Evolutionary conservation across 805 yeast genomes (phyloP), one percentile per base, ranked within the genome.

Genomic region (Pichia phayaonensis): DNA sequence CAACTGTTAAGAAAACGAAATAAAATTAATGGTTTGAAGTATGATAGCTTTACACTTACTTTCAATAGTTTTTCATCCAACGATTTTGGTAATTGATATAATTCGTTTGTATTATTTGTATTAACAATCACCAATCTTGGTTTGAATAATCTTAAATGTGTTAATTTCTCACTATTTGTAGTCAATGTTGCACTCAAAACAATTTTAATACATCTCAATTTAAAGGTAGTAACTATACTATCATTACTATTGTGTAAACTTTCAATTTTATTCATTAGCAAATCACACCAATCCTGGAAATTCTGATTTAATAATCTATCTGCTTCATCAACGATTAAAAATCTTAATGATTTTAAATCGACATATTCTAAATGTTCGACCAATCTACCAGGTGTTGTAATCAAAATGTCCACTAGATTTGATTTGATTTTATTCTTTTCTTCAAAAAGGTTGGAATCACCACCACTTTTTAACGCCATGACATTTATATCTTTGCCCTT

Each of bases 181-280:
- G 97, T 89, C 48, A 94, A 75, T 0, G 99, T 94, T 8, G 99
- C 99, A 46, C 95, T 84, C 61, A 94, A 89, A 3, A 94, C 75
- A 64, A 92, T 73, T 58, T 90, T 69, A 70, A 84, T 62, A 67
- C 81, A 66, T 45, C 64, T 65, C 39, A 70, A 49, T 12, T 54
- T 54, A 70, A 76, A 77, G 20, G 46, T 51, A 31, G 63, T 56
- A 21, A 71, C 65, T 2, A 70, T 18, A 27, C 23, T 26, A 13
- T 27, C 29, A 59, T 43, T 61, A 22, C n/a, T 18, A 13, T 50
- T 64, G 49, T 75, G 67, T 46, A 68, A 72, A 5, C 60, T 50
- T 20, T 65, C 71, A 21, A 74, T 59, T 44, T 65, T 67, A 23
- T 65, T 59, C 53, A 81, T 71, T 31, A 83, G 72, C 44, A 71